Percentiles rank a stretch among this genome's conserved stretches.
These are phyloP conservation scores for Phytophthora pinifolia DNA, from an alignment of 352 stramenopile genomes.

Conservation along the genomic window DNA sequence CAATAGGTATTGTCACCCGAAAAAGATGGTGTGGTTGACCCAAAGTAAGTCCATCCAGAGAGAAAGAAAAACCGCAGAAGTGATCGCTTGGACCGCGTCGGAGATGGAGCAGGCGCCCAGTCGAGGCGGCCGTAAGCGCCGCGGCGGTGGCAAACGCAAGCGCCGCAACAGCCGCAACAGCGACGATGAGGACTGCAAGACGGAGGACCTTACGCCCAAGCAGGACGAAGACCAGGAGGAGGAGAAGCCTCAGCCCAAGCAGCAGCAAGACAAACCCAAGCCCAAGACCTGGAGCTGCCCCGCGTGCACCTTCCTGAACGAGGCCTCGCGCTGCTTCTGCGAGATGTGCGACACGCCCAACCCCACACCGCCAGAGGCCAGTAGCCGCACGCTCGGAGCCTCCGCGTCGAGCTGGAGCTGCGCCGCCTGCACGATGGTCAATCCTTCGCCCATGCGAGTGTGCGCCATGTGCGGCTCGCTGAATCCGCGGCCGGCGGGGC, in stretches of 20 bases:
- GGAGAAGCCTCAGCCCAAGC: conserved; percentile 1
- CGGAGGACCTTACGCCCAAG: conserved; percentile 3
- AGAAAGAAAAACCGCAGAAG: conserved; percentile 16
- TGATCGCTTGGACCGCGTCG: background rate
- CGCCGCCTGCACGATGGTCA: conserved; percentile 73
- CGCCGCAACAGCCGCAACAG: conserved; percentile 21
- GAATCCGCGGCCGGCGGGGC: conserved; percentile 55
- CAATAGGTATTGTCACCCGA: too few species aligned
- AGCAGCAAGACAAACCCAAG: conserved; percentile 12
- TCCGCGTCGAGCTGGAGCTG: conserved; percentile 52
- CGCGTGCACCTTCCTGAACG: conserved; percentile 75
- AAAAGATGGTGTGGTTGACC: too few species aligned
- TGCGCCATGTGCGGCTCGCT: conserved; percentile 64
- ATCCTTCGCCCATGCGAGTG: conserved; percentile 43
- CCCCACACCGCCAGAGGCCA: conserved; percentile 29
- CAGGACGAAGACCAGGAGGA: background rate
- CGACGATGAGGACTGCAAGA: conserved; percentile 22
- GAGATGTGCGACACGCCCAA: conserved; percentile 78
- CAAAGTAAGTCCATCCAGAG: conserved; percentile 9
- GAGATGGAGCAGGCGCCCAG: conserved; percentile 24
- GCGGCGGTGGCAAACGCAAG: conserved; percentile 39
- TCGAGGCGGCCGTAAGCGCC: conserved; percentile 23
- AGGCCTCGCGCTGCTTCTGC: conserved; percentile 54
- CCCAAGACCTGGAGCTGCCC: conserved; percentile 57
- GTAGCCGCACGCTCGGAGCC: conserved; percentile 7